Evolutionary conservation across 2,329 filamentous ascomycete genomes (phyloP), one percentile per base, ranked within the genome.

Genomic region (Sordariomycetes sp.): DNA sequence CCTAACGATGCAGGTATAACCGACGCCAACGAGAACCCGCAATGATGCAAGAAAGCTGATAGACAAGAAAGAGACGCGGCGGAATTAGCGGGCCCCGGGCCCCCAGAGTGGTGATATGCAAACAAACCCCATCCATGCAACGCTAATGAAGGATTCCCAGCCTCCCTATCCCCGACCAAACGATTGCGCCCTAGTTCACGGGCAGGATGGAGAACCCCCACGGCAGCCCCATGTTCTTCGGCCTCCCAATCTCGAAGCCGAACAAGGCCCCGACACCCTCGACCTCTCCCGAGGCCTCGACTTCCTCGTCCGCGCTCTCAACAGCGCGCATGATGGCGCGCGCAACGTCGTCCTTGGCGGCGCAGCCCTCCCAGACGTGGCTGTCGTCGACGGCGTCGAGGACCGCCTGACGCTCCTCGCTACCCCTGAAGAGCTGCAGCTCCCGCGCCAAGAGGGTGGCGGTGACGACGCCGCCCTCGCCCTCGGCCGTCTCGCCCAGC

Each of bases 141-240:
- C 17, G 17, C 36, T 17, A 39, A 50, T 2, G n/a, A 5, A 45
- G 35, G 34, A 45, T 22, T 28, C 54, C n/a, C 17, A 15, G 15
- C 10, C 12, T 45, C 48, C 24, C n/a, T n/a, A n/a, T n/a, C n/a
- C n/a, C n/a, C n/a, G n/a, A n/a, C n/a, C n/a, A n/a, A n/a, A n/a
- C n/a, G n/a, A n/a, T n/a, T n/a, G n/a, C n/a, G 20, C 24, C 56
- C 63, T 54, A 72, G 61, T 72, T 72, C 54, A 72, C 34, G 1
- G 66, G 63, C 65, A 72, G 66, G 56, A 72, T 70, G 12, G 64
- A 67, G 57, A 72, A 70, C 0, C 69, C 69, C 62, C 69, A 67
- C 1, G 69, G 69, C 58, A 69, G 51, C 1, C 70, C 70, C 63
- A 71, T 70, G 42, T 69, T 69, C 59, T 67, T 64, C 52, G 66